Percentiles rank a stretch among this genome's conserved stretches.
These are phyloP conservation scores for Synchytrium microbalum DNA, from an alignment of 371 early-diverging fungal species.

Conservation along the genomic window DNA sequence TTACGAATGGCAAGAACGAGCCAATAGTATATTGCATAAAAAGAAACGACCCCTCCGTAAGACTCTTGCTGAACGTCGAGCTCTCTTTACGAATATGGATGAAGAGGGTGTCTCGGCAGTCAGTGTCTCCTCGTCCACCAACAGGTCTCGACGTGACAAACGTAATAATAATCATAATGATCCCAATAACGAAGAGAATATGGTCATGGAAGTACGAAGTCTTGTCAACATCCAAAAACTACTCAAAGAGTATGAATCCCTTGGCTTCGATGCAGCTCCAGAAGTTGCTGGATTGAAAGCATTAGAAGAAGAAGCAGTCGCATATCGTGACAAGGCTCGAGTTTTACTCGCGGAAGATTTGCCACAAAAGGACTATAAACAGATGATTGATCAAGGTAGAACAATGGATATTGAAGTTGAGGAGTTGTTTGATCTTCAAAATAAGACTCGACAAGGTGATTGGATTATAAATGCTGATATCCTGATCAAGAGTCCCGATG, in stretches of 20 bases:
- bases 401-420: constrained; percentile 6
- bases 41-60: neutral
- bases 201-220: neutral
- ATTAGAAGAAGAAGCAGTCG: neutral
- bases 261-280: neutral
- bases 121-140: neutral
- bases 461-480: constrained; percentile 1
- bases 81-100: neutral
- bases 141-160: neutral
- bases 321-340: neutral
- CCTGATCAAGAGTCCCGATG: neutral
- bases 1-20: constrained; percentile 41
- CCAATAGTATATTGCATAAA: constrained; percentile 28
- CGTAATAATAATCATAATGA: neutral
- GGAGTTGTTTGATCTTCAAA: neutral
- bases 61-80: neutral
- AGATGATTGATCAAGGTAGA: constrained; percentile 1
- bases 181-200: neutral
- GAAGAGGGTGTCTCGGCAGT: neutral
- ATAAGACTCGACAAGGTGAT: constrained; percentile 1
- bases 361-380: neutral
- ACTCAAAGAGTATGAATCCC: neutral
- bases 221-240: neutral
- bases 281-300: neutral
- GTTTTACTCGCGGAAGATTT: neutral